Evolutionary conservation across 2,329 filamentous ascomycete genomes (phyloP).

Genomic region (Exophiala sp.): DNA sequence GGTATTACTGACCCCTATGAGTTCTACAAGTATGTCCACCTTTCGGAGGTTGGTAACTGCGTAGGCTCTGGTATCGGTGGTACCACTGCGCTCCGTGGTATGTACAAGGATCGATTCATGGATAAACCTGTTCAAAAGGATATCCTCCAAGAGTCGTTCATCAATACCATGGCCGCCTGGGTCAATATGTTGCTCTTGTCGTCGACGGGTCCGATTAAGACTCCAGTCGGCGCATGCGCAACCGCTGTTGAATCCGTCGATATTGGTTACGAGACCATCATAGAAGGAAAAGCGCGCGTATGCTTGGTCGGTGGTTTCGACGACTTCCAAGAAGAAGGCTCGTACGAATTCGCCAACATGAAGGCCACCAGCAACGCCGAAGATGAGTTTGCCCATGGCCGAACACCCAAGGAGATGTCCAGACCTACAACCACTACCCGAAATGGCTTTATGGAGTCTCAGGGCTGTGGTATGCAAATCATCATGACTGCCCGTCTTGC

Average conservation of each 20-base stretch:
- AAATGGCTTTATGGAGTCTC: slow-evolving; percentile 99
- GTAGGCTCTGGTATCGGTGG: slow-evolving; percentile 98
- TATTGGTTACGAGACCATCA: slow-evolving; percentile 96
- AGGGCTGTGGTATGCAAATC: slow-evolving; percentile 95
- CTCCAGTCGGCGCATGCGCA: slow-evolving; percentile 93
- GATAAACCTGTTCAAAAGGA: slow-evolving; percentile 98
- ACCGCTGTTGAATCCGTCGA: slow-evolving; percentile 97
- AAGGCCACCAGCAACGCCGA: slow-evolving; percentile 98
- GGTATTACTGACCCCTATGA: slow-evolving; percentile 99
- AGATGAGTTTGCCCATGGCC: slow-evolving; percentile 91
- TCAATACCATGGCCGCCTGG: slow-evolving; percentile 99
- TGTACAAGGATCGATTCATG: slow-evolving; percentile 97
- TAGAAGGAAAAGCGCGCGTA: slow-evolving; percentile 95
- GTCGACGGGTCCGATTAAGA: slow-evolving; percentile 97
- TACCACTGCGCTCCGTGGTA: slow-evolving; percentile 83
- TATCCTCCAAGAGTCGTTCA: slow-evolving; percentile 98
- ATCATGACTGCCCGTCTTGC: slow-evolving; percentile 97
- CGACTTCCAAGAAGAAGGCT: slow-evolving; percentile 98
- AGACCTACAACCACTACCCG: slow-evolving; percentile 93
- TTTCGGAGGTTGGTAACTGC: slow-evolving; percentile 97
- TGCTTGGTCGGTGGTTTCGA: slow-evolving; percentile 99
- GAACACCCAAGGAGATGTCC: slow-evolving; percentile 96
- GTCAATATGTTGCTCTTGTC: slow-evolving; percentile 98
- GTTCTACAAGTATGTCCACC: slow-evolving; percentile 99
- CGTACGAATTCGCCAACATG: slow-evolving; percentile 99